Base-by-base conservation (phyloP, 2,329 filamentous ascomycete species). In the Fusarium sp. region DNA sequence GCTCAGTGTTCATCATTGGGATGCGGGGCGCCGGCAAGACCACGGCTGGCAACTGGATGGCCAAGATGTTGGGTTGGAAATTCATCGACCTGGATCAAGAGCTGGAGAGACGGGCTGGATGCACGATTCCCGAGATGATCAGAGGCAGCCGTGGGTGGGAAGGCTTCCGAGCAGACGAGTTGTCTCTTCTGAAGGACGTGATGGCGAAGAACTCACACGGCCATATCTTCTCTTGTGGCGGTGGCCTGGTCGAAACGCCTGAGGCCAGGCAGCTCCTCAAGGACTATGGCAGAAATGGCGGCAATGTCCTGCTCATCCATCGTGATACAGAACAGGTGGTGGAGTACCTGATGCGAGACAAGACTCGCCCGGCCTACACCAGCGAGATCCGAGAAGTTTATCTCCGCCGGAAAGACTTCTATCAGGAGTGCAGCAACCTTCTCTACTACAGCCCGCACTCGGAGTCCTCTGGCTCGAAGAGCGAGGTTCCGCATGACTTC, bases 11-110 rank as follows among this genome's bases (percentile, higher is more conserved):
- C 84, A 92, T 99, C 70, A 96, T 99, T 75, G 97, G 97, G 11
- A 99, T 99, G 97, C 91, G 97, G 74, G 97, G 97, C 66, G 97
- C 95, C 45, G 97, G 97, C 29, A 99, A 99, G 86, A 98, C 97
- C 0, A 99, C 97, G 0, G 93, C 94, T 38, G 97, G 97, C 63
- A 89, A 90, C 16, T 98, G 95, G 94, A 92, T 97, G 79, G 92
- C 93, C 1, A 90, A 90, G 70, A 89, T 93, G 31, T 86, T 98
- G 1, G 90, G 91, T 59, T 91, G 95, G 80, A 91, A 93, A 8
- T 92, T 98, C 70, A 85, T 97, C 63, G 97, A 99, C 80, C 88
- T 99, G 31, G 97, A 99, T 80, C 91, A 91, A 3, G 95, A 97
- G 80, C 88, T 99, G 18, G 97, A 99, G 83, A 87, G 87, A 42